A percentile compares a stretch with the other conserved stretches of the same genome.
Evolutionary conservation across 2,329 filamentous ascomycete species (phyloP).

Genomic region (Colletotrichum orbiculare): DNA sequence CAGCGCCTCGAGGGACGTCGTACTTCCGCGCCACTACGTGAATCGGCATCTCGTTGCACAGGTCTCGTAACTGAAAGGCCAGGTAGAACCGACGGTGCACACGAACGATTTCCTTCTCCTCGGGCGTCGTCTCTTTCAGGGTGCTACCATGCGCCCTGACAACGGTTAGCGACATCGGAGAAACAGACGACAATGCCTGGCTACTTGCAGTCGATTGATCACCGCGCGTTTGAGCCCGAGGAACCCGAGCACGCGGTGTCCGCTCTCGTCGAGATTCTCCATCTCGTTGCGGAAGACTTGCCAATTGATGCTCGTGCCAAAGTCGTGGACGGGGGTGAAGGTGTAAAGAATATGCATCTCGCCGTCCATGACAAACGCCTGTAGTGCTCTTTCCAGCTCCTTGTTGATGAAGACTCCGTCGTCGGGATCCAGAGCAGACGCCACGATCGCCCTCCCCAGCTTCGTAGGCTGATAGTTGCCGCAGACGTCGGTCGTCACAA

Average conservation of each 20-base stretch:
- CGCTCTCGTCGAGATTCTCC: conserved; percentile 76
- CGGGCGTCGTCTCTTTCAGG: conserved; percentile 70
- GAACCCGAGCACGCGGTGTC: conserved; percentile 73
- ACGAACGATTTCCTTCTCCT: conserved; percentile 69
- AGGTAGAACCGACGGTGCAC: conserved; percentile 80
- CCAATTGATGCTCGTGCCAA: conserved; percentile 73
- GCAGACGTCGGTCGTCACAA: conserved; percentile 63
- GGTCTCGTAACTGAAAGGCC: conserved; percentile 80
- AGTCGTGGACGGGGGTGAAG: conserved; percentile 76
- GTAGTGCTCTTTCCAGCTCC: conserved; percentile 74
- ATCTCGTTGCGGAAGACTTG: conserved; percentile 77
- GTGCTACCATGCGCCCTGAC: conserved; percentile 73
- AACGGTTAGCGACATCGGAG: conserved; percentile 30
- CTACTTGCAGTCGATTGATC: conserved; percentile 72
- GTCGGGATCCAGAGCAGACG: conserved; percentile 77
- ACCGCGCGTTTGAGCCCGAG: conserved; percentile 75
- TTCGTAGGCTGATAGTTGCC: conserved; percentile 70
- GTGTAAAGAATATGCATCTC: conserved; percentile 84
- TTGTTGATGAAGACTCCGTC: conserved; percentile 79
- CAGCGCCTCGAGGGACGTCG: conserved; percentile 73
- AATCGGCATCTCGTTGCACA: conserved; percentile 81
- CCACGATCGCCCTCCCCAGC: conserved; percentile 77
- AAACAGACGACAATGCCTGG: conserved; percentile 16
- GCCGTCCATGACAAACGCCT: conserved; percentile 82
- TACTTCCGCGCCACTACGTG: conserved; percentile 78